Conservation (phyloP, 805 yeast species). For the Candida easanensis region DNA sequence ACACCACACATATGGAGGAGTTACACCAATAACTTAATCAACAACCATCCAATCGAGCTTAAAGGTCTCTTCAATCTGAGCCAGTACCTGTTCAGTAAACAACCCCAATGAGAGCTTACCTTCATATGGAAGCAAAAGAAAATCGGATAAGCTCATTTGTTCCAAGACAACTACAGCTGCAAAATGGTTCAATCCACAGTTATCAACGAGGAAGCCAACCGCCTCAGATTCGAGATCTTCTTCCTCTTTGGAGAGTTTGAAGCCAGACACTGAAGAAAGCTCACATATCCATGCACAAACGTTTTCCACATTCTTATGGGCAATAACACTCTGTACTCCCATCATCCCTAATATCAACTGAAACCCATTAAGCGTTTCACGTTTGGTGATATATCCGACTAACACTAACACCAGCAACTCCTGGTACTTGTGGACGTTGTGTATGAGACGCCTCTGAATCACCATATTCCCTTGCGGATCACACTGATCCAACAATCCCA, state of each 20-base stretch:
- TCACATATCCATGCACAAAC: conserved; percentile 10
- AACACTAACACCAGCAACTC: conserved; percentile 10
- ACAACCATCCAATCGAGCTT: too few relatives aligned
- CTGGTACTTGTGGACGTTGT: background rate
- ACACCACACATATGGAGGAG: too few relatives aligned
- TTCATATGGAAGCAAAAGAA: background rate
- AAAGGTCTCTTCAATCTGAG: background rate
- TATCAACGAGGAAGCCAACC: background rate
- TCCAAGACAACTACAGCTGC: background rate
- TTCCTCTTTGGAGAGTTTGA: background rate
- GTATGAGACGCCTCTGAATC: conserved; percentile 3
- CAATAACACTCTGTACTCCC: conserved; percentile 7
- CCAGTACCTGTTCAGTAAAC: background rate
- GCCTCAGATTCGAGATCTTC: background rate
- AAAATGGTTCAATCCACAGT: background rate
- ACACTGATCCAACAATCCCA: conserved; percentile 13
- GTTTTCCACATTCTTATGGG: background rate
- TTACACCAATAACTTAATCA: too few relatives aligned
- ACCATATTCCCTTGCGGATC: conserved; percentile 11
- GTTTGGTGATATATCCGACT: background rate
- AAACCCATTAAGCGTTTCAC: conserved; percentile 12
- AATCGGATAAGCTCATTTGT: background rate
- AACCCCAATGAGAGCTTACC: background rate
- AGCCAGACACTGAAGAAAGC: too few relatives aligned
- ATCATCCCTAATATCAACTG: conserved; percentile 18